Percentiles rank a stretch among this genome's conserved stretches.
Evolutionary conservation across 1,139 yeast genomes (phyloP).

Genomic region (Diutina catenulata): DNA sequence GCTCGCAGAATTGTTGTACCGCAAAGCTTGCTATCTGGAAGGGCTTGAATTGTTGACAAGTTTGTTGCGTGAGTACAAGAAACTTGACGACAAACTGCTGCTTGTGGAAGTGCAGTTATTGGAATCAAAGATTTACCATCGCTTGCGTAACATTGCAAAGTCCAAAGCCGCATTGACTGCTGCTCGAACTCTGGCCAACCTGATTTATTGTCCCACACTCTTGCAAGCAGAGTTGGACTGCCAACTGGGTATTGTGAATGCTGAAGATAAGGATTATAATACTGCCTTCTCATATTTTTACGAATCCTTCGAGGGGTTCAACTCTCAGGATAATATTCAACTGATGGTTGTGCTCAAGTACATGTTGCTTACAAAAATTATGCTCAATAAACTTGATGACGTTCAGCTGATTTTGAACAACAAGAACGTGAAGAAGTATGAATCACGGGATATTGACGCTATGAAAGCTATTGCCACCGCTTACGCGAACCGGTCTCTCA

Average conservation of each 20-base stretch:
- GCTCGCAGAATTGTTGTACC: conserved; percentile 63
- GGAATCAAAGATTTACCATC: conserved; percentile 85
- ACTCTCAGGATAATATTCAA: conserved; percentile 47
- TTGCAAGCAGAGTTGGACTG: conserved; percentile 91
- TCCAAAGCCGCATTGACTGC: conserved; percentile 87
- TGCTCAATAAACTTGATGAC: conserved; percentile 83
- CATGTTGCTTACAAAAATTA: conserved; percentile 84
- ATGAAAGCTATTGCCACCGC: conserved; percentile 92
- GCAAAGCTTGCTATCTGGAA: conserved; percentile 53
- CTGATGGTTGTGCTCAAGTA: conserved; percentile 79
- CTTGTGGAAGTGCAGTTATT: conserved; percentile 90
- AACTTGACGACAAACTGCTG: conserved; percentile 89
- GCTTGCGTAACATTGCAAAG: conserved; percentile 85
- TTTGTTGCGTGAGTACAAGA: conserved; percentile 75
- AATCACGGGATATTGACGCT: conserved; percentile 69
- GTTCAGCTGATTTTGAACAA: conserved; percentile 66
- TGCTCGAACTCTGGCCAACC: conserved; percentile 92
- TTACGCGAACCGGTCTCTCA: conserved; percentile 77
- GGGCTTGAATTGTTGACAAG: conserved; percentile 63
- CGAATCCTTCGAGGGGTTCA: conserved; percentile 88
- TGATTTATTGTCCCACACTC: conserved; percentile 90
- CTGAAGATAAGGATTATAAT: conserved; percentile 93
- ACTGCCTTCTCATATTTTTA: conserved; percentile 93
- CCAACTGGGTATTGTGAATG: conserved; percentile 91
- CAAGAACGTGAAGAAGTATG: conserved; percentile 73